phyloP scores from a whole-genome alignment of 2,329 filamentous ascomycete species.

The Fusarium pseudoanthophilum region DNA sequence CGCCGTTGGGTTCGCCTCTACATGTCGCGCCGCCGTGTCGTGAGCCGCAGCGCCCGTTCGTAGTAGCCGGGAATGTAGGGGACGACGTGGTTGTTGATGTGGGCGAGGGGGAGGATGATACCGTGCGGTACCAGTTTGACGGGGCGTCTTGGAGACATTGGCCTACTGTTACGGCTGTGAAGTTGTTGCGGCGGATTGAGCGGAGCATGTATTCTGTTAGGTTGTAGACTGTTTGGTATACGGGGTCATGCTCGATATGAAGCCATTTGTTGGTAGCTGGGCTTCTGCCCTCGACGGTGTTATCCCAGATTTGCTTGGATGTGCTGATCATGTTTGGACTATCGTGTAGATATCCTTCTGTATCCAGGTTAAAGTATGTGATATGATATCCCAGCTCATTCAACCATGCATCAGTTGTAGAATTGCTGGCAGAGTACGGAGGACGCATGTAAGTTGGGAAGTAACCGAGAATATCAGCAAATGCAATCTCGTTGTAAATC shows the following conservation, averaged over 20 bases:
- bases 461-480: slow-evolving; percentile 54
- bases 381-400: slow-evolving; percentile 65
- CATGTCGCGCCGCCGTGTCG: slow-evolving; percentile 36
- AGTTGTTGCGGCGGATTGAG: slow-evolving; percentile 53
- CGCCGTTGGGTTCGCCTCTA: slow-evolving; percentile 24
- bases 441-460: slow-evolving; percentile 58
- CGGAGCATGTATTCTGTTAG: slow-evolving; percentile 57
- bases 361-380: slow-evolving; percentile 70
- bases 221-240: slow-evolving; percentile 57
- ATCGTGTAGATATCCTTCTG: slow-evolving; percentile 67
- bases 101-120: slow-evolving; percentile 9
- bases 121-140: slow-evolving; percentile 62
- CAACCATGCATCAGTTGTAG: slow-evolving; percentile 52
- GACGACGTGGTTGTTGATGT: slow-evolving; percentile 9
- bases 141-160: slow-evolving; percentile 65
- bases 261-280: slow-evolving; percentile 54
- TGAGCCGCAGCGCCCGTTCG: slow-evolving; percentile 42
- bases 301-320: slow-evolving; percentile 55
- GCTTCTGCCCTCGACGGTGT: slow-evolving; percentile 49
- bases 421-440: slow-evolving; percentile 59
- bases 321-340: slow-evolving; percentile 58
- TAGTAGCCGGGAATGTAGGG: slow-evolving; percentile 35
- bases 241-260: slow-evolving; percentile 64
- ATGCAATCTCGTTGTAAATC: slow-evolving; percentile 55
- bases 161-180: slow-evolving; percentile 58